These are phyloP conservation scores for Xanthoparmelia taractica DNA, from an alignment of 495 filamentous ascomycete species.

Conservation along the genomic window DNA sequence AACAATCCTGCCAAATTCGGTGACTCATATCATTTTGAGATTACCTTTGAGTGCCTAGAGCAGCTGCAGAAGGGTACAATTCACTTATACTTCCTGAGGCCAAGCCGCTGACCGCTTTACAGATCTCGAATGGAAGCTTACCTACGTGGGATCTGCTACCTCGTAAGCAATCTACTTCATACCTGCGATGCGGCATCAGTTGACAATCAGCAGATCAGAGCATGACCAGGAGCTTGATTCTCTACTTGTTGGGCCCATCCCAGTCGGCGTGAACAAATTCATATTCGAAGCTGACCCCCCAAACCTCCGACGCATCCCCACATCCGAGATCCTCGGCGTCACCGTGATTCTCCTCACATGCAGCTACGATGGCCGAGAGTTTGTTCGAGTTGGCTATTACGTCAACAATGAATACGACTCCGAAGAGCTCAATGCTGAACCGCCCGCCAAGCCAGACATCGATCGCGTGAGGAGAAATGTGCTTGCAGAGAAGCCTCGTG, in stretches of 20 bases:
- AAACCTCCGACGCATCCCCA: constrained; percentile 78
- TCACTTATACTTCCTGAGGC: neutral
- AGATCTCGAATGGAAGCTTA: constrained; percentile 99
- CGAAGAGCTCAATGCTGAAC: constrained; percentile 78
- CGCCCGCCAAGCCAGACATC: constrained; percentile 82
- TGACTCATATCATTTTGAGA: constrained; percentile 89
- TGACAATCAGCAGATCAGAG: constrained; percentile 56
- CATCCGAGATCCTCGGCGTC: constrained; percentile 90
- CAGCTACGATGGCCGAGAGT: constrained; percentile 92
- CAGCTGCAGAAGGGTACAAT: constrained; percentile 72
- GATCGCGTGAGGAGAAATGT: constrained; percentile 88
- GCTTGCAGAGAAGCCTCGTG: constrained; percentile 91
- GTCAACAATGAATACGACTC: constrained; percentile 98
- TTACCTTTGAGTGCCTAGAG: constrained; percentile 97
- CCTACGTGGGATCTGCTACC: constrained; percentile 95
- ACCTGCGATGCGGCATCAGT: constrained; percentile 10
- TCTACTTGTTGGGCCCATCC: constrained; percentile 90
- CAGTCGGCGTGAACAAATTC: constrained; percentile 96
- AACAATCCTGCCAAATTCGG: constrained; percentile 94
- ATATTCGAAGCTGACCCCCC: constrained; percentile 93
- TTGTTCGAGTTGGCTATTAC: constrained; percentile 97
- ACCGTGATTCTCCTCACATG: constrained; percentile 95
- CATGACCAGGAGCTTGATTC: constrained; percentile 98
- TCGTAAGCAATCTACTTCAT: constrained; percentile 52
- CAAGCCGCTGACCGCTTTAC: constrained; percentile 20